Evolutionary conservation across 2,329 filamentous ascomycete species (phyloP).

Genomic region (Clarireedia paspali): DNA sequence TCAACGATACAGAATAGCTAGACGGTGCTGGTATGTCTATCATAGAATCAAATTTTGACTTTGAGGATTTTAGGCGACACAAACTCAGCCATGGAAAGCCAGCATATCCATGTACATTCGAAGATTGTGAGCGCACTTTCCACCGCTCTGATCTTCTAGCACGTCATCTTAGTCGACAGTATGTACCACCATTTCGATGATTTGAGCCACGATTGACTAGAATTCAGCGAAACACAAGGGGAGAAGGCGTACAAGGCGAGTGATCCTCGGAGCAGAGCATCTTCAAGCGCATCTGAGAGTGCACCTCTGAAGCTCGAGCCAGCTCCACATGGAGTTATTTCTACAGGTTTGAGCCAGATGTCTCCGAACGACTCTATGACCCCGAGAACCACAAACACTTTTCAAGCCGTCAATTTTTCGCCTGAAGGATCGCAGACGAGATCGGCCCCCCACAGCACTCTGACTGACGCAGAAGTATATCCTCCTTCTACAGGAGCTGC

Average conservation of each 20-base stretch:
- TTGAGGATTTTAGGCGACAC: conserved; percentile 40
- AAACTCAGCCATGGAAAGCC: conserved; percentile 52
- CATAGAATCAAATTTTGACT: neutral
- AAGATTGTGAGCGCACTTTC: conserved; percentile 49
- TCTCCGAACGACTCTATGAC: conserved; percentile 19
- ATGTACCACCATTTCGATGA: conserved; percentile 20
- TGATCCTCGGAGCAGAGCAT: conserved; percentile 23
- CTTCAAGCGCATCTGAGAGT: conserved; percentile 23
- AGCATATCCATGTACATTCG: conserved; percentile 41
- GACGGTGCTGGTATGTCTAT: neutral
- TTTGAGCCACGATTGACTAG: conserved; percentile 13
- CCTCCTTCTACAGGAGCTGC: conserved; percentile 12
- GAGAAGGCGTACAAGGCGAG: conserved; percentile 31
- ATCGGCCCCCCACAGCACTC: conserved; percentile 16
- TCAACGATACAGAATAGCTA: neutral
- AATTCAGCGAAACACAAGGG: conserved; percentile 37
- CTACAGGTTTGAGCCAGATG: conserved; percentile 10
- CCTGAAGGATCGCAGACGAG: conserved; percentile 14
- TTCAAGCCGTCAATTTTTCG: conserved; percentile 20
- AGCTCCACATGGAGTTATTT: neutral
- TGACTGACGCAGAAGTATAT: conserved; percentile 17
- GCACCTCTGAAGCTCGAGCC: conserved; percentile 6
- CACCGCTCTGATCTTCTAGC: conserved; percentile 51
- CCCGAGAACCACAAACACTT: conserved; percentile 20
- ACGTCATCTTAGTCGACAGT: conserved; percentile 49